phyloP scores from a whole-genome alignment of 331 rosid species.

The Rosa hybrid region DNA sequence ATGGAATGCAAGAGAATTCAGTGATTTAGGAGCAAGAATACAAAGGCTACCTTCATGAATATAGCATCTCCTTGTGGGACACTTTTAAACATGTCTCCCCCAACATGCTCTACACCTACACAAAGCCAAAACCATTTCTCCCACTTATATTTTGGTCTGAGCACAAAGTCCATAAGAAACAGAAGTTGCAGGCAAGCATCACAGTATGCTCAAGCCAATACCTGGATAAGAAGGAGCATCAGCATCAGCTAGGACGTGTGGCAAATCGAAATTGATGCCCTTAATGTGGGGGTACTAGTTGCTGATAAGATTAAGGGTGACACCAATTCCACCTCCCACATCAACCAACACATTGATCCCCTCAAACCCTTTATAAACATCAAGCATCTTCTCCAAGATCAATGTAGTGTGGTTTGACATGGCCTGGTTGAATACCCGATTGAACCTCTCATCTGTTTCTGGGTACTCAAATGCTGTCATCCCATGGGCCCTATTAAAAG shows the following conservation, averaged over 20 bases:
- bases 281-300: conserved; percentile 15
- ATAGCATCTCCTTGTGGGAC: no score
- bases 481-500: conserved; percentile 18
- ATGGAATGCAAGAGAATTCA: no score
- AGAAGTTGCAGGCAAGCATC: neutral
- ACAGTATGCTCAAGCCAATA: neutral
- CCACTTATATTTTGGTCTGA: neutral
- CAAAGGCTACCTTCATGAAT: no score
- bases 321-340: conserved; percentile 22
- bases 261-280: conserved; percentile 21
- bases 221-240: conserved; percentile 25
- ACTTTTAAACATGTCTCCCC: no score
- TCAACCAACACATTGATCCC: conserved; percentile 15
- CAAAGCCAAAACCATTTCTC: neutral
- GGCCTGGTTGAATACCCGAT: conserved; percentile 11
- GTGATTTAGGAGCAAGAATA: no score
- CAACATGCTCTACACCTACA: no score
- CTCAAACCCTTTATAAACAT: conserved; percentile 17
- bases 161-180: neutral
- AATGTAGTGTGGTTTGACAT: conserved; percentile 17
- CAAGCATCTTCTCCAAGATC: conserved; percentile 10
- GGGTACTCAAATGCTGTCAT: conserved; percentile 14
- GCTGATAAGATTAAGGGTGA: conserved; percentile 14
- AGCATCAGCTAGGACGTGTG: conserved; percentile 16
- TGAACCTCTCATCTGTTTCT: conserved; percentile 1